These are phyloP conservation scores for Nakaseomyces sp. DNA, from an alignment of 1,139 yeast species.

Conservation along the genomic window DNA sequence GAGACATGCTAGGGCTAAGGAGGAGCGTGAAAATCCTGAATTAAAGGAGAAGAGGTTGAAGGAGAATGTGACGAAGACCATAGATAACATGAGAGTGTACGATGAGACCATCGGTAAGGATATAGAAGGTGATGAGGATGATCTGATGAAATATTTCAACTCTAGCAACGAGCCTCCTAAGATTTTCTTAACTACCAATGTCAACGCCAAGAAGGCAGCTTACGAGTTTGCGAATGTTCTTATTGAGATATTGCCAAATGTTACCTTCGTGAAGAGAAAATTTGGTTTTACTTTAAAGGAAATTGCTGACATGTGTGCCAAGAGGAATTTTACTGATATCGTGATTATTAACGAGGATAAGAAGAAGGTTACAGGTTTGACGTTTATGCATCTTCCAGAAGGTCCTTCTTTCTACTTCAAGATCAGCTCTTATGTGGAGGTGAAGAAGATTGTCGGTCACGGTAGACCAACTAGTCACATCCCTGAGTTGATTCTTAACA, in stretches of 20 bases:
- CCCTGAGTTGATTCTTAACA: constrained; percentile 86
- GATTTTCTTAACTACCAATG: constrained; percentile 80
- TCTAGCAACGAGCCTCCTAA: constrained; percentile 46
- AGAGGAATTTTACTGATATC: constrained; percentile 79
- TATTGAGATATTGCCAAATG: constrained; percentile 76
- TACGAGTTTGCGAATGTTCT: constrained; percentile 84
- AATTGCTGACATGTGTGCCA: constrained; percentile 72
- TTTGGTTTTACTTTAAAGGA: constrained; percentile 75
- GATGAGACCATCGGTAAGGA: constrained; percentile 70
- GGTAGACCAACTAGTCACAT: constrained; percentile 84
- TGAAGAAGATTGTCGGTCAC: constrained; percentile 74
- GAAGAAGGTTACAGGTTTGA: constrained; percentile 81
- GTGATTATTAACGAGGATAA: constrained; percentile 89
- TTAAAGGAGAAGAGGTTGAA: constrained; percentile 70
- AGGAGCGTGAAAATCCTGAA: constrained; percentile 74
- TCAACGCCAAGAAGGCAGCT: constrained; percentile 76
- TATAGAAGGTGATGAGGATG: constrained; percentile 71
- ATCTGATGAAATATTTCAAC: constrained; percentile 31
- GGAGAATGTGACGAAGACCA: constrained; percentile 75
- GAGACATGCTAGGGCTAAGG: constrained; percentile 72
- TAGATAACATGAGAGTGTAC: constrained; percentile 77
- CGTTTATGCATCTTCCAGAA: constrained; percentile 84
- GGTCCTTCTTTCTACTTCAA: constrained; percentile 95
- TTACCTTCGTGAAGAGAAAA: constrained; percentile 80
- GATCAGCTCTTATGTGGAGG: constrained; percentile 66